A percentile compares a stretch with the other conserved stretches of the same genome.
Evolutionary conservation across 371 early-diverging fungal species (phyloP).

Genomic region (Mucor saturninus): DNA sequence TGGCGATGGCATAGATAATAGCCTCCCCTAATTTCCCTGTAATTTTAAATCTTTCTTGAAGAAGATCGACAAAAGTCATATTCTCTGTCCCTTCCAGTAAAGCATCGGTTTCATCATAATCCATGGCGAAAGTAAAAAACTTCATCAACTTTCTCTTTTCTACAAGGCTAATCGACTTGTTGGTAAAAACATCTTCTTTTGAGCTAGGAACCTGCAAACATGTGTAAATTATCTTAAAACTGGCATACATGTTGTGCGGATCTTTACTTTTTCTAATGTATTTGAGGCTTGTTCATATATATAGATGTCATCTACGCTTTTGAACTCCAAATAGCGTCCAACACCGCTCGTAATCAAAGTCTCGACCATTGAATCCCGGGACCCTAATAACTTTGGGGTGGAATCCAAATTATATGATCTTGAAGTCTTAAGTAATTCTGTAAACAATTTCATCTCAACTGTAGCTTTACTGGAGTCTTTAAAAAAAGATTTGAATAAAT

Average conservation of each 20-base stretch:
- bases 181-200: conserved; percentile 92
- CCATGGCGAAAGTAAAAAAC: conserved; percentile 75
- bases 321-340: conserved; percentile 88
- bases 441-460: conserved; percentile 19
- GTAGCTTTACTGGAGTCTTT: neutral
- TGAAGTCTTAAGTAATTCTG: conserved; percentile 44
- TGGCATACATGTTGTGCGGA: neutral
- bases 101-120: conserved; percentile 45
- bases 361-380: conserved; percentile 79
- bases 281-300: conserved; percentile 8
- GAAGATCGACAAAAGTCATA: conserved; percentile 52
- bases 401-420: conserved; percentile 82
- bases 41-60: conserved; percentile 69
- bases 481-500: neutral
- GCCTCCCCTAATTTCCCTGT: conserved; percentile 67
- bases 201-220: conserved; percentile 78
- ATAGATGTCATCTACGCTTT: conserved; percentile 73
- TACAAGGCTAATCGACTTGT: conserved; percentile 70
- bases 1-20: conserved; percentile 75
- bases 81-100: conserved; percentile 31
- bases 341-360: conserved; percentile 81
- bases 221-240: neutral
- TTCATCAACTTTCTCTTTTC: conserved; percentile 93
- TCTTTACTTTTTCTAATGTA: conserved; percentile 40
- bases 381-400: conserved; percentile 74